Percentiles rank a stretch among this genome's conserved stretches.
Conservation (phyloP, 345 rosid species). For the Moringa oleifera region DNA sequence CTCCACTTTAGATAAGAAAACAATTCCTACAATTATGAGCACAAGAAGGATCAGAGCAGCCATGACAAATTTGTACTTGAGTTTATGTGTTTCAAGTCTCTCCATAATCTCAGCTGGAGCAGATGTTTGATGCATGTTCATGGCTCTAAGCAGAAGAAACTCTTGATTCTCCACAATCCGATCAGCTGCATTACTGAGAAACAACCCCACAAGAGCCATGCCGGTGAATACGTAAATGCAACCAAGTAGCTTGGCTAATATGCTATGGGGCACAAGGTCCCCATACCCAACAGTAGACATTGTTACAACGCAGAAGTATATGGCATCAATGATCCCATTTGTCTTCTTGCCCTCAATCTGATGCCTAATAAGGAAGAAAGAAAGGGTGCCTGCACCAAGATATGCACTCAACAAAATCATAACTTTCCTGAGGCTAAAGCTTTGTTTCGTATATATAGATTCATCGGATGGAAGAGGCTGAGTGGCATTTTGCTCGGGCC, state of each 20-base stretch:
- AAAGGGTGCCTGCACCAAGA: constrained; percentile 1
- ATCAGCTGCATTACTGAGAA: constrained; percentile 13
- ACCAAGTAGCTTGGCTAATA: neutral
- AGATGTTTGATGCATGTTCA: neutral
- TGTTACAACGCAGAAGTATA: constrained; percentile 10
- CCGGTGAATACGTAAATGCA: constrained; percentile 4
- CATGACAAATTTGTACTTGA: neutral
- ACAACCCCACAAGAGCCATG: constrained; percentile 12
- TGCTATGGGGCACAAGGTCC: constrained; percentile 13
- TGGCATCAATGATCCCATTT: constrained; percentile 2
- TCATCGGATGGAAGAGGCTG: constrained; percentile 11
- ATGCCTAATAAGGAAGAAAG: constrained; percentile 8
- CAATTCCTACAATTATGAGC: constrained; percentile 6
- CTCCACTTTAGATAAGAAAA: constrained; percentile 6
- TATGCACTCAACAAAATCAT: constrained; percentile 10
- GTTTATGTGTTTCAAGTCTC: constrained; percentile 5
- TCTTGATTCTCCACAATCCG: constrained; percentile 16
- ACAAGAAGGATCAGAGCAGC: neutral
- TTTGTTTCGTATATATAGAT: constrained; percentile 13
- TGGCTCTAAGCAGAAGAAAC: constrained; percentile 2
- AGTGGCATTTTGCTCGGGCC: too few relatives aligned
- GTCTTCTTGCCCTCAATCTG: constrained; percentile 15
- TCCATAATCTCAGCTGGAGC: constrained; percentile 6
- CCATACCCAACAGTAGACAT: constrained; percentile 23
- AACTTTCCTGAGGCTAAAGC: constrained; percentile 23